Evolutionary conservation across 2,329 filamentous ascomycete genomes (phyloP), one percentile per base, ranked within the genome.

Genomic region (Periconia sp.): DNA sequence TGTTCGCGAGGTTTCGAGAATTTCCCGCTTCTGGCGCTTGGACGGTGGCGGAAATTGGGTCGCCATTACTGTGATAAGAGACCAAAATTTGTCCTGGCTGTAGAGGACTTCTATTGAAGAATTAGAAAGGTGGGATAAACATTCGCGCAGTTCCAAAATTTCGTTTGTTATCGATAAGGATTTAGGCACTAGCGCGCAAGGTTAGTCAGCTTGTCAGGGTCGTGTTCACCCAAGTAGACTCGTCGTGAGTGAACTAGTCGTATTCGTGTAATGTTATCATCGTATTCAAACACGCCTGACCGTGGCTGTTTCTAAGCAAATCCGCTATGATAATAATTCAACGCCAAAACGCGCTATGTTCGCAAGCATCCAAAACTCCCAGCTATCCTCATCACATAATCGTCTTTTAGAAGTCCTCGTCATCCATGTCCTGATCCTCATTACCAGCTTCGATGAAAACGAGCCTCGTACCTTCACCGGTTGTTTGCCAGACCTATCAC

Each of bases 41-140:
- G 86, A 92, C 4, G 89, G 89, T 33, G 89, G 90, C n/a, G 90
- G 90, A 5, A 86, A 69, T 34, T 92, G 73, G 4, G 90, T 95
- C 57, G 90, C 83, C 90, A 95, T 95, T 11, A 36, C 28, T n/a
- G 23, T 24, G 17, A 2, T 16, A 15, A 15, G 2, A 5, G 16
- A 15, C 15, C 12, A 5, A 15, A 12, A 8, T 23, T 5, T 63
- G 15, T 36, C 11, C 26, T 3, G 18, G 16, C 13, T 23, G 23
- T 24, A 9, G 12, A 28, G 18, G n/a, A 18, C 16, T 19, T 12
- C 17, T 10, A n/a, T 19, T 30, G 24, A 7, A 22, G 17, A 11
- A 9, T 23, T 19, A 19, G 13, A 16, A n/a, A n/a, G n/a, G 21
- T 30, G 31, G 26, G 28, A 21, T 23, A 22, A 18, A 31, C 7